phyloP scores from a whole-genome alignment of 768 basidiomycete genomes.

The Gymnopilus junonius region DNA sequence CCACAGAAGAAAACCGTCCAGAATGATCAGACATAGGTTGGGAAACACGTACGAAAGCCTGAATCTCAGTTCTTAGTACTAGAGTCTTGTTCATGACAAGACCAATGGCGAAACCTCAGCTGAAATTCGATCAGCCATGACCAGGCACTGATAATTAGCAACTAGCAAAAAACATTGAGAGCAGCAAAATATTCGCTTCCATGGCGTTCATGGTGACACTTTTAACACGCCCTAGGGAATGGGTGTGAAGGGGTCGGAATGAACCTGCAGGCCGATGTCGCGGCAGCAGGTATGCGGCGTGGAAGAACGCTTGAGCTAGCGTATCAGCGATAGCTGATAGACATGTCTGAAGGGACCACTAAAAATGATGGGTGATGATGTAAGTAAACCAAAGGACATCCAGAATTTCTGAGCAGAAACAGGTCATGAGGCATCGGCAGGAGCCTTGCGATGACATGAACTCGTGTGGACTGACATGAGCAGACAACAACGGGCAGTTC shows the following conservation, averaged over 20 bases:
- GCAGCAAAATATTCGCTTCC: background rate
- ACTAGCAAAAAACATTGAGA: background rate
- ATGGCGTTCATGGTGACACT: too few species aligned
- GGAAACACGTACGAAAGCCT: too few species aligned
- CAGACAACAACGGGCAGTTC: background rate
- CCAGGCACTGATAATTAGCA: too few species aligned
- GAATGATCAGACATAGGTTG: too few species aligned
- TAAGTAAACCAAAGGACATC: background rate
- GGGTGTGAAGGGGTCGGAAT: background rate
- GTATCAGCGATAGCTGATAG: background rate
- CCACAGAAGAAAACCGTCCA: too few species aligned
- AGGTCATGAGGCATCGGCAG: conserved; percentile 9
- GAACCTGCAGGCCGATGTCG: background rate
- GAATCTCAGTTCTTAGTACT: too few species aligned
- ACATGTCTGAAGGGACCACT: conserved; percentile 10
- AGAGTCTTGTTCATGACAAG: too few species aligned
- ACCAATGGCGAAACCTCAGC: too few species aligned
- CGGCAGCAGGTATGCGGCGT: background rate
- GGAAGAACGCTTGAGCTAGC: background rate
- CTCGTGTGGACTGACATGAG: background rate
- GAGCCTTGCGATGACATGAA: background rate
- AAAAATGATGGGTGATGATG: conserved; percentile 13
- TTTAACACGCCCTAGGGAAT: background rate
- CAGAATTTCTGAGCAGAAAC: background rate
- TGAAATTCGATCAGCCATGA: too few species aligned